Base-by-base conservation (phyloP, 164 flowering plant genomes). In the Akebia trifoliata region DNA sequence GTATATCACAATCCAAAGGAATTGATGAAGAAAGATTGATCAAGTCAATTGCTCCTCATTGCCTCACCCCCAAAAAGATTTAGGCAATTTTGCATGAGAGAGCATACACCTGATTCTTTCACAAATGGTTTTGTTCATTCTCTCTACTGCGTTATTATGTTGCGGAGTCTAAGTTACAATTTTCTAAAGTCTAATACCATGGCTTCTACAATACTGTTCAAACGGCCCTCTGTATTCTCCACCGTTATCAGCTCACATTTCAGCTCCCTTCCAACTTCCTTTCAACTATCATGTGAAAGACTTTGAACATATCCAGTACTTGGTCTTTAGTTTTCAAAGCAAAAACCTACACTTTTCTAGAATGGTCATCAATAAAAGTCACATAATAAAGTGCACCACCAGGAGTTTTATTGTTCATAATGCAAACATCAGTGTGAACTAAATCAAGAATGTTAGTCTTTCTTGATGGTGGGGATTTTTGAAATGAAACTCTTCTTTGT, bases 271-370 rank as follows among this genome's bases (percentile, higher is more conserved):
- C 37, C 0, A 12, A 25, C 47, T 49, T 26, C 44, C 57, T 55
- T 42, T 67, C 66, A 55, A 61, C 70, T 9, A 14, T 25, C n/a
- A n/a, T n/a, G 8, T 67, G 48, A 26, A 61, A 48, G 2, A 22
- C 7, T 17, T 67, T 67, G 20, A 58, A 58, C 17, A 31, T 7
- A 12, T 25, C 52, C 6, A 51, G n/a, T 0, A 32, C 68, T 17
- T 58, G 42, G 21, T 65, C 57, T 14, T 65, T 57, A 1, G 24
- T 47, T 18, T 65, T 65, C 46, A 65, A 22, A n/a, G n/a, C 14
- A 1, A 39, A 8, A 14, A 17, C 50, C 22, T 32, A 26, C 78
- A 79, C 0, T 75, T 57, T 50, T 52, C 53, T n/a, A 72, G 78
- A 34, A 34, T 34, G 7, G 10, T 65, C 62, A 34, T 58, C 57